Base-by-base conservation (phyloP, 176 grass and related monocot species). In the Phoenix roebelenii region DNA sequence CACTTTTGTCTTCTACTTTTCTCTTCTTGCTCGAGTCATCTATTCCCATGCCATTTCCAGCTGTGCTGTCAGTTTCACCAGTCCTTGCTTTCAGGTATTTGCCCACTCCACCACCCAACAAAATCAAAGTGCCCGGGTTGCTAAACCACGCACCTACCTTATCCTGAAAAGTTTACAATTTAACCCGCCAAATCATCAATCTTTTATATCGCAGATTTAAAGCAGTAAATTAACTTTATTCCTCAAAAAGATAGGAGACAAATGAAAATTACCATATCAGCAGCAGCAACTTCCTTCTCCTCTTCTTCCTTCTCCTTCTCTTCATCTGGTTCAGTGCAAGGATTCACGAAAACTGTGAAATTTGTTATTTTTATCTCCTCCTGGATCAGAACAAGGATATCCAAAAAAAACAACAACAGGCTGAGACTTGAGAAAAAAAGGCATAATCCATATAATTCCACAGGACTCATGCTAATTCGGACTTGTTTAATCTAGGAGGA, bases 71-170 rank as follows among this genome's bases (percentile, higher is more conserved):
- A 25, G 71, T 72, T 51, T 69, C 60, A 54, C 74, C 68, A 57
- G 67, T 84, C 51, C 74, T 65, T 62, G 83, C 59, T 76, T 95
- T 95, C 7, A 90, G 72, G 65, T 90, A 96, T 75, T 90, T 90
- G 64, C 86, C 86, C 62, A 96, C 78, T 44, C 83, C 86, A 57
- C 83, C 80, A 23, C 77, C 68, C 57, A 2, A 68, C 48, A 24
- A 81, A 89, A 69, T 22, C 69, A 77, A 71, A 29, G 77, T 68
- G 15, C 86, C 86, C 16, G 91, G 87, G 69, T 90, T 90, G 66
- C 83, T 90, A 67, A 84, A 85, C 91, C 91, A 96, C 55, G 83
- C 84, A 4, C 92, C 86, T 57, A 96, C 74, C 76, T 90, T 96
- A 70, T 90, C 92, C 92, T 90, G 55, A 39, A 81, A 72, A 22